Percentiles rank a stretch among this genome's conserved stretches.
Evolutionary conservation across 257 asterid genomes (phyloP).

Genomic region (Penstemon barbatus): DNA sequence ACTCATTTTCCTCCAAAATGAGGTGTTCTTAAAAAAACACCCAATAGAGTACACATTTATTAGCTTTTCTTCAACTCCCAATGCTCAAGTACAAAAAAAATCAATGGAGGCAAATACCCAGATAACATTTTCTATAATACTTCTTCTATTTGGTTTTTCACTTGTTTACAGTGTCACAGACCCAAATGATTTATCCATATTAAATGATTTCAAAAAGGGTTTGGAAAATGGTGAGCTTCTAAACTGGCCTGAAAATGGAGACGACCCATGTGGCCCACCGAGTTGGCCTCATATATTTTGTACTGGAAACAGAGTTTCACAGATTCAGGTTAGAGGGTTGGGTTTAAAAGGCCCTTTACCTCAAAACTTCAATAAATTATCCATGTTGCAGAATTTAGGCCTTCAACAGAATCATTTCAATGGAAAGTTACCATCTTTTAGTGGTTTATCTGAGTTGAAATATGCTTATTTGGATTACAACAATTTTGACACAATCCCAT

Average conservation of each 20-base stretch:
- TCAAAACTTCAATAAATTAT: slow-evolving; percentile 54
- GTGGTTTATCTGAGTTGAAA: slow-evolving; percentile 61
- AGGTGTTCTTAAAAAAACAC: slow-evolving; percentile 18
- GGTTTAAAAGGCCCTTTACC: slow-evolving; percentile 83
- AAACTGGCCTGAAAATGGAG: slow-evolving; percentile 66
- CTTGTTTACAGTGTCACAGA: slow-evolving; percentile 51
- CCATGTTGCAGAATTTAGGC: slow-evolving; percentile 62
- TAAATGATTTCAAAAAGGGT: slow-evolving; percentile 59
- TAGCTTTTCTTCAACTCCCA: slow-evolving; percentile 30
- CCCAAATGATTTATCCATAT: slow-evolving; percentile 61
- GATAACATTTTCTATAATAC: slow-evolving; percentile 25
- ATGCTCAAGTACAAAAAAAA: slow-evolving; percentile 36
- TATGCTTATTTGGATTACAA: slow-evolving; percentile 80
- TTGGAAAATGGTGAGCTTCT: slow-evolving; percentile 69
- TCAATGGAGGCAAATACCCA: slow-evolving; percentile 45
- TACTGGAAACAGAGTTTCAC: slow-evolving; percentile 52
- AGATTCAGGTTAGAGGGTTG: slow-evolving; percentile 79
- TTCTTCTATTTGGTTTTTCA: slow-evolving; percentile 36
- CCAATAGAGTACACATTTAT: slow-evolving; percentile 26
- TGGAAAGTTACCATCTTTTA: slow-evolving; percentile 75
- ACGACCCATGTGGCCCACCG: slow-evolving; percentile 87
- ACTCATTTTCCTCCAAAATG: slow-evolving; percentile 27
- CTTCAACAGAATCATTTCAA: slow-evolving; percentile 64
- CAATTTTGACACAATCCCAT: slow-evolving; percentile 66
- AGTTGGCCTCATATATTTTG: slow-evolving; percentile 74